These are phyloP conservation scores for Trichosporon faecale DNA, from an alignment of 1,284 basidiomycete species.

Conservation along the genomic window DNA sequence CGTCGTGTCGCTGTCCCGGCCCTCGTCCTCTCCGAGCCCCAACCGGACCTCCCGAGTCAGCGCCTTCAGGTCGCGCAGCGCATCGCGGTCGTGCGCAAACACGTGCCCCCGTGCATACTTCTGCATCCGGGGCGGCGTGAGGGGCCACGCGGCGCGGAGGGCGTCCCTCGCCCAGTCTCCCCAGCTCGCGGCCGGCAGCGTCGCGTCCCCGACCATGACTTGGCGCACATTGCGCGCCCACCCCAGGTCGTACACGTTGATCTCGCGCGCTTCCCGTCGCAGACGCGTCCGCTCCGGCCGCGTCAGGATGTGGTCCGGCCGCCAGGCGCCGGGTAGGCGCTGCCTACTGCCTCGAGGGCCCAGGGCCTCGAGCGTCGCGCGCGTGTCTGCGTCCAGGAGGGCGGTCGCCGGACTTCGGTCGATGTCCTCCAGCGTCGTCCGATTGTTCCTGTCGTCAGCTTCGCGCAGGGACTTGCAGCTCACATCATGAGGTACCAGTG, in stretches of 20 bases:
- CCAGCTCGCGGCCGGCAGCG: background rate
- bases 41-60: constrained; percentile 38
- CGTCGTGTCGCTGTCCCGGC: background rate
- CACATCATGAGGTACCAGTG: constrained; percentile 72
- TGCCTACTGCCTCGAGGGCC: constrained; percentile 16
- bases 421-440: constrained; percentile 77
- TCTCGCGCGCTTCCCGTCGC: constrained; percentile 62
- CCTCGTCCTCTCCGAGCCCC: constrained; percentile 13
- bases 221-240: constrained; percentile 60
- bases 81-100: constrained; percentile 34
- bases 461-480: constrained; percentile 35
- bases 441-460: constrained; percentile 63
- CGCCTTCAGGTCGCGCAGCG: constrained; percentile 29
- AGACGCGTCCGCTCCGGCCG: constrained; percentile 66
- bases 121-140: background rate
- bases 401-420: constrained; percentile 62
- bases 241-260: constrained; percentile 73
- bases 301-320: constrained; percentile 68
- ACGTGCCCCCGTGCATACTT: constrained; percentile 33
- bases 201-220: constrained; percentile 31
- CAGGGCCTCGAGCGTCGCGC: constrained; percentile 15
- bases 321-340: constrained; percentile 42
- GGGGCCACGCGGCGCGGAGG: constrained; percentile 24
- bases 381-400: constrained; percentile 29
- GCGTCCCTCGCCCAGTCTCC: constrained; percentile 3